Base-by-base conservation (phyloP, 2,329 filamentous ascomycete genomes). In the Ascochyta clinopodiicola region DNA sequence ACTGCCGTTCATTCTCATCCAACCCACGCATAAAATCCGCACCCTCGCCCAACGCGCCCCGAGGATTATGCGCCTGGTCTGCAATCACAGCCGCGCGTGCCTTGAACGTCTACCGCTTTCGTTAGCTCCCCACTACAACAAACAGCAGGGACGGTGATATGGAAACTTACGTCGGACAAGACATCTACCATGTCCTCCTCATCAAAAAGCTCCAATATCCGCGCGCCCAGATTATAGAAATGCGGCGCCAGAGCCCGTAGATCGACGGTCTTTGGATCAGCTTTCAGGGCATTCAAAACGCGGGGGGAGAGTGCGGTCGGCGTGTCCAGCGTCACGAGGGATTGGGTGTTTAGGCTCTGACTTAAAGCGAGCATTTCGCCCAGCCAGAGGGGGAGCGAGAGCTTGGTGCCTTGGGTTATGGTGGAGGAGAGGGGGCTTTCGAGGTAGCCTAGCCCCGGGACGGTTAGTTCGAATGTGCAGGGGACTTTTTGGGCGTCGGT, bases 401-500 rank as follows among this genome's bases (percentile, higher is more conserved):
- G 82, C 38, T 88, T 87, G 0, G 92, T 94, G 57, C 91, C 90
- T 50, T 88, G 78, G 75, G 94, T 95, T 67, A 98, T 88, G 68
- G 84, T 82, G 62, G 82, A 82, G 40, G 82, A 84, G 22, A 90
- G 84, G 70, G 91, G 94, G 69, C 92, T 92, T 77, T 96, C 92
- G 56, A 99, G 84, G 74, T 96, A 92, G 64, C 93, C 93, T 40
- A 98, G 85, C 52, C 90, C 88, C 19, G 92, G 89, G 29, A 96
- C 88, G 56, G 94, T 90, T 70, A 97, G 85, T 71, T 96, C 90
- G 78, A 98, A 97, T 46, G 90, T 96, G 80, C 93, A 96, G 36
- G 95, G 94, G 29, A 97, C 86, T 90, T 97, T 98, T 88, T 96
- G 91, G 44, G 90, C 87, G 74, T 95, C 91, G 9, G 91, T 95